phyloP scores from a whole-genome alignment of 2,329 filamentous ascomycete species.

The Xylariaceae sp. region DNA sequence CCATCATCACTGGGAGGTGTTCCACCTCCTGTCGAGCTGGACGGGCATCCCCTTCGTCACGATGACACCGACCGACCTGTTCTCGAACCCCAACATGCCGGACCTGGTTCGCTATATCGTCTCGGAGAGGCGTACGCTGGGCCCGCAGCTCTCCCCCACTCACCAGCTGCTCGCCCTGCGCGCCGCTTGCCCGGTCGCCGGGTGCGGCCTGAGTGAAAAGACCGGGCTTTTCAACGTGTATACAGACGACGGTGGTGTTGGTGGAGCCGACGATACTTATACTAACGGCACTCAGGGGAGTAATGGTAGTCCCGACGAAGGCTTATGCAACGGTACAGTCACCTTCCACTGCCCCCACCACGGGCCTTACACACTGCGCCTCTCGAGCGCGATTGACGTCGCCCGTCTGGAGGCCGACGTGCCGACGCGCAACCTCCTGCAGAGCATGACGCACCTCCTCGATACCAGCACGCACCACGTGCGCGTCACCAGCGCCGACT shows the following conservation, averaged over 20 bases:
- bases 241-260: neutral
- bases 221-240: conserved; percentile 6
- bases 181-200: conserved; percentile 5
- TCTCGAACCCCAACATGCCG: conserved; percentile 5
- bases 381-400: conserved; percentile 1
- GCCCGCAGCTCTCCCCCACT: conserved; percentile 4
- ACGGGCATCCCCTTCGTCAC: conserved; percentile 1
- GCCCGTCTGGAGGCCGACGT: conserved; percentile 6
- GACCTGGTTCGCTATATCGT: conserved; percentile 3
- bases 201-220: conserved; percentile 7
- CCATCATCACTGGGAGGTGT: conserved; percentile 6
- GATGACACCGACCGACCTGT: conserved; percentile 5
- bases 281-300: too few relatives aligned
- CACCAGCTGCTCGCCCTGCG: conserved; percentile 5
- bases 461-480: conserved; percentile 4
- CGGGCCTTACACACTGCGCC: neutral
- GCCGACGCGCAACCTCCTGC: conserved; percentile 6
- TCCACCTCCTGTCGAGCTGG: conserved; percentile 3
- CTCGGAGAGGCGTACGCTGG: neutral
- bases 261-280: neutral
- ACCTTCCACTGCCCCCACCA: conserved; percentile 6
- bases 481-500: conserved; percentile 8
- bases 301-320: too few relatives aligned
- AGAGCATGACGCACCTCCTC: conserved; percentile 8
- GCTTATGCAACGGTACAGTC: neutral